Base-by-base conservation (phyloP, 768 basidiomycete species). In the Kwoniella heveanensis region DNA sequence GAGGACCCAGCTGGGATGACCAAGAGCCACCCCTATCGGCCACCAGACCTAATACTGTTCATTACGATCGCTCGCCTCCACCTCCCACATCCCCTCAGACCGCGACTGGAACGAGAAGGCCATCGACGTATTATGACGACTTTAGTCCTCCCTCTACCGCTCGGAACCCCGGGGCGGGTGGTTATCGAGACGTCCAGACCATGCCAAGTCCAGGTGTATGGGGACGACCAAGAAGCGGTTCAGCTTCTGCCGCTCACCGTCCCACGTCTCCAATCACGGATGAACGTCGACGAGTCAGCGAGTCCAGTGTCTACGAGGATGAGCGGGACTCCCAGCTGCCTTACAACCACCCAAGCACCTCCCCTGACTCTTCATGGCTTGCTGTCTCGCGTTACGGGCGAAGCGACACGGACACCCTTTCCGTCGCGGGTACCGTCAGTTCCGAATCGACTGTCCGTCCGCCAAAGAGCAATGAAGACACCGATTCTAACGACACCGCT, bases 401-500 rank as follows among this genome's bases (percentile, higher is more conserved):
- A 17, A 54, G 29, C 7, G 67, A 66, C 44, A 61, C 64, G 2
- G 71, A 72, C 47, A 60, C 69, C 4, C 46, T 63, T 0, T 73
- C 71, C 13, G 54, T 68, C 1, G 62, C 70, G 19, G 73, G 73
- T 19, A 74, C 70, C 2, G 70, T 74, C 39, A 67, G 63, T 32
- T 75, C 73, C 2, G 74, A 69, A 6, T 56, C 65, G 30, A 75
- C 71, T 13, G 53, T 73, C 2, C 60, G 69, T 44, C 51, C 64
- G n/a, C 59, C 51, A 9, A 51, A 56, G 19, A 65, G 63, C 48
- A 65, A 61, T 48, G 60, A 67, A 26, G 76, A 78, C 24, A 73
- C 73, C 25, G 75, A 76, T 57, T 74, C 73, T 17, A 70, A 65
- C 7, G 70, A 74, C 44, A 79, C 78, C 12, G 78, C 73, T 30